Evolutionary conservation across 805 yeast species (phyloP).

Genomic region (Wickerhamomyces xylosicus): DNA sequence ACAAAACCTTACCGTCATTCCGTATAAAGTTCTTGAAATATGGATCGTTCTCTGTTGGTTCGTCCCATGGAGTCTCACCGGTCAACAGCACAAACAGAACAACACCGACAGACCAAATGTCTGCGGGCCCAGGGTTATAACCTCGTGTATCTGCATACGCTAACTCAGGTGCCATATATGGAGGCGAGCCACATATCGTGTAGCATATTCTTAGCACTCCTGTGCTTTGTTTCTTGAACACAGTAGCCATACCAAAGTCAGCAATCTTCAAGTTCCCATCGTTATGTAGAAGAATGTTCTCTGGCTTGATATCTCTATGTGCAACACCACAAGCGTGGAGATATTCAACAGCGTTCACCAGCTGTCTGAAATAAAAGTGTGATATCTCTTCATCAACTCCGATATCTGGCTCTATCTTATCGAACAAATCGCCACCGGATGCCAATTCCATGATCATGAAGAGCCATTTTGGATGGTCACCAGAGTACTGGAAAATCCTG

Average conservation of each 20-base stretch:
- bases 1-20: conserved; percentile 34
- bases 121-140: conserved; percentile 49
- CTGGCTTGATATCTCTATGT: conserved; percentile 62
- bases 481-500: conserved; percentile 36
- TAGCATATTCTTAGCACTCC: conserved; percentile 37
- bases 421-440: conserved; percentile 68
- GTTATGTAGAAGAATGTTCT: conserved; percentile 51
- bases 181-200: conserved; percentile 63
- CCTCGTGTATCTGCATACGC: conserved; percentile 21
- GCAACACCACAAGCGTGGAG: conserved; percentile 57
- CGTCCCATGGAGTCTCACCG: conserved; percentile 68
- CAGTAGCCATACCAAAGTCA: conserved; percentile 68
- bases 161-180: conserved; percentile 74
- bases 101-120: conserved; percentile 64
- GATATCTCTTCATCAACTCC: conserved; percentile 61
- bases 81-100: conserved; percentile 50
- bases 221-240: conserved; percentile 31
- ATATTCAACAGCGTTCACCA: conserved; percentile 48
- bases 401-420: conserved; percentile 66
- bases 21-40: conserved; percentile 32
- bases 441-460: conserved; percentile 65
- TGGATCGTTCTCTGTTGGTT: conserved; percentile 42
- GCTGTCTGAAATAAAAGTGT: conserved; percentile 58
- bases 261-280: conserved; percentile 63
- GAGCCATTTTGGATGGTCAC: conserved; percentile 43